These are phyloP conservation scores for Aspergillus eucalypticola DNA, from an alignment of 2,329 filamentous ascomycete genomes.

Conservation along the genomic window DNA sequence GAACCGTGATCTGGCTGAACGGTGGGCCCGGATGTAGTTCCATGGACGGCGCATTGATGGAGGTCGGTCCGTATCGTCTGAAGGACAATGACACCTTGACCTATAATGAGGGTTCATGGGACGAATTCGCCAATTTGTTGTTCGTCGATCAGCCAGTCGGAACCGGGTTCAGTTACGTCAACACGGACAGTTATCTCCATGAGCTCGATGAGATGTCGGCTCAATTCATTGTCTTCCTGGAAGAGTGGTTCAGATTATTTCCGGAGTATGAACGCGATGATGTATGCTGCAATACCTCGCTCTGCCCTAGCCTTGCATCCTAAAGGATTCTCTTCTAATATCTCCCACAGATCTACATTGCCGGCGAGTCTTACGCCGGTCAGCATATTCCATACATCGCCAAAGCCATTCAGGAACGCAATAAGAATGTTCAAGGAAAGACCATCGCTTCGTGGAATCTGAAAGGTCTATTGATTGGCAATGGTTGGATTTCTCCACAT, in stretches of 20 bases:
- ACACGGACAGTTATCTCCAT: constrained; percentile 81
- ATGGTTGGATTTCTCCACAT: constrained; percentile 90
- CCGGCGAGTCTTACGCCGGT: constrained; percentile 94
- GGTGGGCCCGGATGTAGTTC: constrained; percentile 96
- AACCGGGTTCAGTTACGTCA: constrained; percentile 93
- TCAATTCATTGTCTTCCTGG: constrained; percentile 84
- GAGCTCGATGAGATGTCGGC: constrained; percentile 86
- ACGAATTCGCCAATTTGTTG: constrained; percentile 94
- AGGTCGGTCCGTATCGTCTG: constrained; percentile 89
- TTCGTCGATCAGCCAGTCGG: constrained; percentile 98
- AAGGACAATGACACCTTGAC: constrained; percentile 69
- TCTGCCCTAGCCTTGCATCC: background rate
- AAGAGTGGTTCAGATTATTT: constrained; percentile 88
- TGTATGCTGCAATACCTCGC: constrained; percentile 59
- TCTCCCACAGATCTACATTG: constrained; percentile 73
- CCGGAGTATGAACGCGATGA: constrained; percentile 90
- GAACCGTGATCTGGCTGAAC: constrained; percentile 95
- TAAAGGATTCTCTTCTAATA: constrained; percentile 11
- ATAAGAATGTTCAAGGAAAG: constrained; percentile 58
- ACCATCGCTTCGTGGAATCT: constrained; percentile 67
- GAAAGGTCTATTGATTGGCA: constrained; percentile 86
- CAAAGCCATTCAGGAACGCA: constrained; percentile 84
- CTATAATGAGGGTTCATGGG: constrained; percentile 94
- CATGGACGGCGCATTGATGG: constrained; percentile 94
- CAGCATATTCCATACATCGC: constrained; percentile 97